Evolutionary conservation across 1,284 basidiomycete species (phyloP).

Genomic region (Boletus semigastroideus): DNA sequence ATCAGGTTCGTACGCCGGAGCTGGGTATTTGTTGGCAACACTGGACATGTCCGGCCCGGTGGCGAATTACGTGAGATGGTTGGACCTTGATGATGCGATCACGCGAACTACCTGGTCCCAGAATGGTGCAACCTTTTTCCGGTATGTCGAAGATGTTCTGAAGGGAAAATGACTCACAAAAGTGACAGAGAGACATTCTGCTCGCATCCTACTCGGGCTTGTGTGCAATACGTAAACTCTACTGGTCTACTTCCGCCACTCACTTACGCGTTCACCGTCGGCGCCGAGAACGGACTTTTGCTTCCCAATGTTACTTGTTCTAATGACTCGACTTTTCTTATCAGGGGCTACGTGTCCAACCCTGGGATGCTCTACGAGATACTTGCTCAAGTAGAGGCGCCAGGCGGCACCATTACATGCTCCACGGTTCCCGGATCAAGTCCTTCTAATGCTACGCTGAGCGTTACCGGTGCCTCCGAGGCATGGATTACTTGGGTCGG

Average conservation of each 20-base stretch:
- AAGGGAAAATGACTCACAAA: neutral
- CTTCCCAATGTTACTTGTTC: constrained; percentile 61
- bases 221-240: constrained; percentile 53
- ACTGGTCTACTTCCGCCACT: constrained; percentile 38
- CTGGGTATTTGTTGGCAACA: constrained; percentile 60
- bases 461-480: constrained; percentile 42
- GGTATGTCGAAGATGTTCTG: constrained; percentile 39
- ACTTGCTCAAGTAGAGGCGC: constrained; percentile 47
- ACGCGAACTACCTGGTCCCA: constrained; percentile 61
- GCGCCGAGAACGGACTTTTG: constrained; percentile 48
- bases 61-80: constrained; percentile 59
- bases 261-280: constrained; percentile 53
- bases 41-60: constrained; percentile 42
- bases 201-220: constrained; percentile 60
- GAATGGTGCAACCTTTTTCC: constrained; percentile 40
- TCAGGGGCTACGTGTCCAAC: constrained; percentile 50
- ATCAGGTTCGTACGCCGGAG: constrained; percentile 66
- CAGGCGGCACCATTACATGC: constrained; percentile 35
- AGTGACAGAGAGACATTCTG: constrained; percentile 62
- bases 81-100: constrained; percentile 65
- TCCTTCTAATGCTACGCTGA: constrained; percentile 55
- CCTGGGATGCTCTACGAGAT: constrained; percentile 73
- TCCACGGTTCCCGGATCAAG: constrained; percentile 29
- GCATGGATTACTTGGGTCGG: constrained; percentile 70
- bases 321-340: constrained; percentile 51